phyloP scores from a whole-genome alignment of 1,139 yeast genomes.

The Arxiozyma heterogenica region DNA sequence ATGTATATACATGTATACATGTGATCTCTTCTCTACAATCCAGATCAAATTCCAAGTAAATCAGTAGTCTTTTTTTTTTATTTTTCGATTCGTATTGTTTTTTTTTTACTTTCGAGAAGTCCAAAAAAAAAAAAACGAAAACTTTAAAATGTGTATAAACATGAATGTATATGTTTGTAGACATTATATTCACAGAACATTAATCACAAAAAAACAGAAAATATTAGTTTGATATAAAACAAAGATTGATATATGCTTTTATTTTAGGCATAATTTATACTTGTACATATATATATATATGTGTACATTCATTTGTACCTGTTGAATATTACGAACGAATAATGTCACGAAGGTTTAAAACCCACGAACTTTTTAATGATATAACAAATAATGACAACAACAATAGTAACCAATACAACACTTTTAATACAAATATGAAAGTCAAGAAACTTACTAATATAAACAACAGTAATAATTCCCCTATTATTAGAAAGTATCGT shows the following conservation, averaged over 20 bases:
- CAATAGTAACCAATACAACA: background rate
- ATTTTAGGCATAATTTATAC: too few species aligned
- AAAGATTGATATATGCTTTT: too few species aligned
- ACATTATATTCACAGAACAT: background rate
- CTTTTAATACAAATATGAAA: background rate
- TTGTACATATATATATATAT: too few species aligned
- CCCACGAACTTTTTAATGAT: background rate
- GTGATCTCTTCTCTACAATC: too few species aligned
- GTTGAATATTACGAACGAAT: background rate
- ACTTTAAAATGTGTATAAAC: too few species aligned
- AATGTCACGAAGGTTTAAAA: background rate
- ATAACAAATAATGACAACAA: background rate
- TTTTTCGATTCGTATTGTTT: too few species aligned
- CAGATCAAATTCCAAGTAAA: background rate
- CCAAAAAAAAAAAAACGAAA: background rate
- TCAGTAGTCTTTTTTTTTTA: too few species aligned
- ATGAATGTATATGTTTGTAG: too few species aligned
- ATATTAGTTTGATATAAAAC: background rate
- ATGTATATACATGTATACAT: too few species aligned
- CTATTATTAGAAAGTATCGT: background rate
- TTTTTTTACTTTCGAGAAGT: background rate
- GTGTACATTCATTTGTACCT: background rate
- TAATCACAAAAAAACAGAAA: background rate
- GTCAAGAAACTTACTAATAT: background rate
- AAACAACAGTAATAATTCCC: background rate